phyloP scores from a whole-genome alignment of 2,329 filamentous ascomycete genomes.

The Colletotrichum siamense region DNA sequence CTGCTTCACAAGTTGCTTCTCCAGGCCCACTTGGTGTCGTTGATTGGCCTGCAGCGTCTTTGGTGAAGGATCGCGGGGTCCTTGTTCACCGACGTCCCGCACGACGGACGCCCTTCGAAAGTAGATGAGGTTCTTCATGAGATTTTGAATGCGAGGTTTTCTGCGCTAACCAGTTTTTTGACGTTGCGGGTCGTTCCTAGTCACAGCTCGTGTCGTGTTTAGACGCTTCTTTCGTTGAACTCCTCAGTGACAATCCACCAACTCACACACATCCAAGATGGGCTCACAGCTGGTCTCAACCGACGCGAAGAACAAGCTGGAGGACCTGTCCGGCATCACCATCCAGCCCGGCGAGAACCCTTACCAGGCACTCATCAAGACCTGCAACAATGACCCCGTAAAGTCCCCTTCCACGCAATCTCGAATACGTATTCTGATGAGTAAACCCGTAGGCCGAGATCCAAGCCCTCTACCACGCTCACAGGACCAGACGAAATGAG shows the following conservation, averaged over 20 bases:
- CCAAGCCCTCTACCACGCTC: conserved; percentile 73
- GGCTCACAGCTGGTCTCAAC: conserved; percentile 40
- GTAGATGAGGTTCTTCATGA: neutral
- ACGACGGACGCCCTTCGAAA: neutral
- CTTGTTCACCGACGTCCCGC: neutral
- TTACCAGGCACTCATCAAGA: conserved; percentile 74
- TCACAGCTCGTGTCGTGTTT: neutral
- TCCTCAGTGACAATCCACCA: neutral
- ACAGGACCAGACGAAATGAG: conserved; percentile 76
- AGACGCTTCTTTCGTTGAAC: neutral
- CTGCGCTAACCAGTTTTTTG: neutral
- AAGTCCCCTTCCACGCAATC: conserved; percentile 27
- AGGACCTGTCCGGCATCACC: conserved; percentile 59
- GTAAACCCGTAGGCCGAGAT: conserved; percentile 60
- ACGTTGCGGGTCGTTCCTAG: neutral
- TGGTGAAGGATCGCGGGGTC: neutral
- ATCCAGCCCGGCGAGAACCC: conserved; percentile 69
- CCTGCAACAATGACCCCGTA: conserved; percentile 72
- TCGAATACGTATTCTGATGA: neutral
- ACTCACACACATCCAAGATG: conserved; percentile 29
- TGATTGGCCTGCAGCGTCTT: neutral
- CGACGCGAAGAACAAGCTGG: conserved; percentile 55
- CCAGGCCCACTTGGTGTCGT: neutral
- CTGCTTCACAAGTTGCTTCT: neutral
- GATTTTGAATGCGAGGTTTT: neutral